These are phyloP conservation scores for Silene conica DNA, from an alignment of 148 eudicot genomes.

Conservation along the genomic window DNA sequence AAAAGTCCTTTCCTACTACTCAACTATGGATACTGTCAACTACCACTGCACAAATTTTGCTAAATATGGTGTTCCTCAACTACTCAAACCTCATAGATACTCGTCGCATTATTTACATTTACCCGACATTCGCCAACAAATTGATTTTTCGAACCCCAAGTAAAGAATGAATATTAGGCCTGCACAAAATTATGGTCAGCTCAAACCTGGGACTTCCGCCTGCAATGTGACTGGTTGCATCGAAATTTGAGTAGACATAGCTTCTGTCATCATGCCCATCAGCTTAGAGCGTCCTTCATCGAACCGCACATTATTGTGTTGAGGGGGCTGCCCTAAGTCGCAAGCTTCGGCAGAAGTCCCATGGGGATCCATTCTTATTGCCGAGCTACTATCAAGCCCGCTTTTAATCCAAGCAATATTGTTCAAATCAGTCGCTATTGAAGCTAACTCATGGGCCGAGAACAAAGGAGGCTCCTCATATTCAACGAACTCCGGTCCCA, in stretches of 20 bases:
- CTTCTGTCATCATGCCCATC: conserved; percentile 35
- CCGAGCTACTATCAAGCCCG: conserved; percentile 46
- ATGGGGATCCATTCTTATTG: conserved; percentile 22
- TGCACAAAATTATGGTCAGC: conserved; percentile 23
- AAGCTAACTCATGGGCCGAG: conserved; percentile 52
- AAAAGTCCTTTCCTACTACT: neutral
- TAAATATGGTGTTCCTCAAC: neutral
- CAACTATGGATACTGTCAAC: conserved; percentile 6
- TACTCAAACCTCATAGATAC: too few species aligned
- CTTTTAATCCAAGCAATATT: conserved; percentile 82
- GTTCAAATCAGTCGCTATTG: conserved; percentile 68
- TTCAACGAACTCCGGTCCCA: conserved; percentile 84
- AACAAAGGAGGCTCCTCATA: conserved; percentile 63
- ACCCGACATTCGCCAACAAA: neutral
- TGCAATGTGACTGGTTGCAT: conserved; percentile 38
- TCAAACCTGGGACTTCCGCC: conserved; percentile 46
- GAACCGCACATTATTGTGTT: conserved; percentile 21
- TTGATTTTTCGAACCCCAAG: neutral
- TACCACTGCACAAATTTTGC: conserved; percentile 10
- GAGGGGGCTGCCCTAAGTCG: conserved; percentile 22
- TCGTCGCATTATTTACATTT: neutral
- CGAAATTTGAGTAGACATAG: conserved; percentile 27
- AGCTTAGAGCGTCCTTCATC: conserved; percentile 36
- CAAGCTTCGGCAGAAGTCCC: conserved; percentile 20
- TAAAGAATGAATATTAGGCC: neutral